These are phyloP conservation scores for Protostelium mycophagum DNA, from an alignment of 78 protist species.

Conservation along the genomic window DNA sequence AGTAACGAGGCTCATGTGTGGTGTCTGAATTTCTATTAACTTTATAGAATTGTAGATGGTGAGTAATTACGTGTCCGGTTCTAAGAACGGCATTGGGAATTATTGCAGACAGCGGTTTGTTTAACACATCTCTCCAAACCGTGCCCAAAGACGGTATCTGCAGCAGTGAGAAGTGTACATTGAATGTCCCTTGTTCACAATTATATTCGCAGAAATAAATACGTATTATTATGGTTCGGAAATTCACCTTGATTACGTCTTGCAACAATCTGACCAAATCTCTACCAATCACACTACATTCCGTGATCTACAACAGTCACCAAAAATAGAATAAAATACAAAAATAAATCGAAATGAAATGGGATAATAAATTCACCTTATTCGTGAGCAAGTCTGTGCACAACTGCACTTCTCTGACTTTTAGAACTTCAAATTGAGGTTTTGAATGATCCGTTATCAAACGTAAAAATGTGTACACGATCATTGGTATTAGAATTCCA, in stretches of 20 bases:
- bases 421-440: constrained; percentile 5
- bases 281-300: constrained; percentile 55
- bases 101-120: constrained; percentile 15
- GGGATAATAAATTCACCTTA: constrained; percentile 6
- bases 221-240: too few species aligned
- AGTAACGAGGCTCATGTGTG: constrained; percentile 3
- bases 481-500: constrained; percentile 33
- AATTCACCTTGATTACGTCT: constrained; percentile 19
- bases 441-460: constrained; percentile 52
- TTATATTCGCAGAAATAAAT: too few species aligned
- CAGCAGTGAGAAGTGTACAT: not conserved
- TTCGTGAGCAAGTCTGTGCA: constrained; percentile 39
- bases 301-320: constrained; percentile 20
- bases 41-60: not conserved
- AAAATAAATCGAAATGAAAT: not conserved
- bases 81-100: not conserved
- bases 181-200: not conserved
- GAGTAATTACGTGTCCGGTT: not conserved
- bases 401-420: constrained; percentile 17
- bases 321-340: not conserved
- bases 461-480: constrained; percentile 24
- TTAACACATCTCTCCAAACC: constrained; percentile 32
- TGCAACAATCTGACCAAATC: constrained; percentile 59
- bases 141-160: constrained; percentile 47
- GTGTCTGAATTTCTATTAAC: not conserved